Evolutionary conservation across 306 rosid genomes (phyloP).

Genomic region (Mimosa pudica): DNA sequence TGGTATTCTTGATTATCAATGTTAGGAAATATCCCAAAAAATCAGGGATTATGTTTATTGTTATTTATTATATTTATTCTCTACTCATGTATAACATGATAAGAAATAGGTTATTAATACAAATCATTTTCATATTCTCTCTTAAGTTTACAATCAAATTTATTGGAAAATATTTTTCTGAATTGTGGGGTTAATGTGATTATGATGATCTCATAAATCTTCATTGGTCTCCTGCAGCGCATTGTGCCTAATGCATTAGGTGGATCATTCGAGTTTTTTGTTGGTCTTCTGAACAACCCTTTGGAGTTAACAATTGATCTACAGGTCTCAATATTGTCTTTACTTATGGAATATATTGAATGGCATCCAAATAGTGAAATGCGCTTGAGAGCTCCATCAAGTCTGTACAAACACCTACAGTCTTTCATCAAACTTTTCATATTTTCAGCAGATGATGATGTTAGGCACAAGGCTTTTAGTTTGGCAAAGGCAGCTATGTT

Average conservation of each 20-base stretch:
- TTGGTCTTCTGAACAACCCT: constrained; percentile 64
- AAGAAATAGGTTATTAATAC: too few species aligned
- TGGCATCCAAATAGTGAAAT: constrained; percentile 62
- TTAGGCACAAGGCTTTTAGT: constrained; percentile 62
- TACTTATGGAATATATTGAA: constrained; percentile 69
- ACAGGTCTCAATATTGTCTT: constrained; percentile 74
- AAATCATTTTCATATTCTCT: too few species aligned
- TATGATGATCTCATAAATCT: constrained; percentile 28
- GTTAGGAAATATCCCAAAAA: too few species aligned
- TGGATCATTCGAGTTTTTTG: constrained; percentile 75
- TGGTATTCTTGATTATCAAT: constrained; percentile 4
- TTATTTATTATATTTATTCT: too few species aligned
- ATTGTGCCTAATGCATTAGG: constrained; percentile 60
- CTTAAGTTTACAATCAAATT: not conserved
- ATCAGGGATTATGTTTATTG: too few species aligned
- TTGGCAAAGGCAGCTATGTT: constrained; percentile 79
- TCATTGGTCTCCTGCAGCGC: constrained; percentile 58
- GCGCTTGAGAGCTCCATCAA: constrained; percentile 65
- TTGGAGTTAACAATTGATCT: constrained; percentile 53
- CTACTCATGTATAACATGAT: too few species aligned
- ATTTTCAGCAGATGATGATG: constrained; percentile 52
- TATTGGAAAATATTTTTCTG: not conserved
- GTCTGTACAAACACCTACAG: constrained; percentile 84
- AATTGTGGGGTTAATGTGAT: constrained; percentile 6
- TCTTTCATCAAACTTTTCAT: constrained; percentile 66